Percentiles rank a stretch among this genome's conserved stretches.
Conservation (phyloP, 2,329 filamentous ascomycete species). For the Pseudonectria foliicola region DNA sequence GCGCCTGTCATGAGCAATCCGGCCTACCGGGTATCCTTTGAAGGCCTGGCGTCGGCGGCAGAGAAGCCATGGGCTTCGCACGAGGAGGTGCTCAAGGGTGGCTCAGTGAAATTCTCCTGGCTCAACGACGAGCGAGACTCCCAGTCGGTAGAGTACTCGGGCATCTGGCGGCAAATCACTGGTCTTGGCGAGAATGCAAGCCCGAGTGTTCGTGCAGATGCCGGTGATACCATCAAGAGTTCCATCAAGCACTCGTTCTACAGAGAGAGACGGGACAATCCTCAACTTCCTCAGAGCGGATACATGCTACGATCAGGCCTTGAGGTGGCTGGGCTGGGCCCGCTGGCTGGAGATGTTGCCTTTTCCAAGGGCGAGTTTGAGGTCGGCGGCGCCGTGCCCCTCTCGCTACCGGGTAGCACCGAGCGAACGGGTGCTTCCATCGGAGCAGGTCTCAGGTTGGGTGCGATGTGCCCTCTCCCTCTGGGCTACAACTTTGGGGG, state of each 20-base stretch:
- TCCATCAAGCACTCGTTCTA: slow-evolving; percentile 75
- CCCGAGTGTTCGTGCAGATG: slow-evolving; percentile 73
- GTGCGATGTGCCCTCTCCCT: slow-evolving; percentile 75
- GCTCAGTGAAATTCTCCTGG: slow-evolving; percentile 70
- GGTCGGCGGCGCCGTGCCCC: slow-evolving; percentile 65
- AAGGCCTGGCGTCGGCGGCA: slow-evolving; percentile 75
- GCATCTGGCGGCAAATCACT: slow-evolving; percentile 83
- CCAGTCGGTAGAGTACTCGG: slow-evolving; percentile 75
- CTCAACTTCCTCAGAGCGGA: slow-evolving; percentile 74
- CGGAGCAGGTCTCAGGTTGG: slow-evolving; percentile 72
- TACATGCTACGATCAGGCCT: slow-evolving; percentile 71
- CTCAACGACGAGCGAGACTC: slow-evolving; percentile 54
- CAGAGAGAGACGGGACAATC: slow-evolving; percentile 74
- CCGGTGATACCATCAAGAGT: slow-evolving; percentile 86
- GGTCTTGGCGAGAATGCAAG: slow-evolving; percentile 69
- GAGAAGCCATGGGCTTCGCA: slow-evolving; percentile 92
- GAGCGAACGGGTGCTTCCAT: slow-evolving; percentile 73
- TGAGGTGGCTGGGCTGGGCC: slow-evolving; percentile 82
- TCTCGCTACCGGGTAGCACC: slow-evolving; percentile 62
- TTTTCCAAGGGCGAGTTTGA: slow-evolving; percentile 92
- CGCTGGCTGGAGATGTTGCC: slow-evolving; percentile 80
- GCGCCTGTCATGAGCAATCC: slow-evolving; percentile 80
- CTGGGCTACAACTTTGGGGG: slow-evolving; percentile 46
- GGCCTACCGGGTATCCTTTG: slow-evolving; percentile 69
- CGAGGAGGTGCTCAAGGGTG: slow-evolving; percentile 80